phyloP scores from a whole-genome alignment of 2,329 filamentous ascomycete genomes.

The Curvularia lunata region DNA sequence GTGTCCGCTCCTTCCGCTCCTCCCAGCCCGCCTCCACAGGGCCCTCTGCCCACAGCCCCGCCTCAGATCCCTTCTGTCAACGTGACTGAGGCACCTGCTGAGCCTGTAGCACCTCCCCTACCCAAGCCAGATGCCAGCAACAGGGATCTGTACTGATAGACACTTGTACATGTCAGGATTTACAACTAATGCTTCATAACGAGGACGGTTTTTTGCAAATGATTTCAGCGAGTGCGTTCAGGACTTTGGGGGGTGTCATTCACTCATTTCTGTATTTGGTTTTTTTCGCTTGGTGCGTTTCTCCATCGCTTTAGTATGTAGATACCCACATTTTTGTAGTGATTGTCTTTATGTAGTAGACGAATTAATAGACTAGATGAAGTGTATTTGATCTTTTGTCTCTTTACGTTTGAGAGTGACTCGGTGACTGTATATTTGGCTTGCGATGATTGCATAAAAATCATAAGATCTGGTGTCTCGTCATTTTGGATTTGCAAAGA shows the following conservation, averaged over 20 bases:
- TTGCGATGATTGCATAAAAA: too few relatives aligned
- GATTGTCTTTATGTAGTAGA: neutral
- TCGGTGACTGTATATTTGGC: neutral
- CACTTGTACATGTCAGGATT: neutral
- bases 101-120: slow-evolving; percentile 8
- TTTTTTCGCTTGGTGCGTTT: neutral
- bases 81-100: slow-evolving; percentile 7
- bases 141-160: slow-evolving; percentile 27
- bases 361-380: neutral
- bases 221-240: neutral
- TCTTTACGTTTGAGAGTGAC: neutral
- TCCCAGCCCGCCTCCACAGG: slow-evolving; percentile 15
- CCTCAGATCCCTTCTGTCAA: slow-evolving; percentile 5
- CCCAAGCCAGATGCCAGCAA: slow-evolving; percentile 26
- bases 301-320: neutral
- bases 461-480: too few relatives aligned
- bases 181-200: neutral
- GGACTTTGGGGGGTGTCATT: neutral
- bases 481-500: too few relatives aligned
- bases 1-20: neutral
- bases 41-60: slow-evolving; percentile 9
- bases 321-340: neutral
- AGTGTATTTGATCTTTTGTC: neutral
- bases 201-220: neutral
- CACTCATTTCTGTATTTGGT: neutral